These are phyloP conservation scores for Cystofilobasidium capitatum DNA, from an alignment of 768 basidiomycete genomes.

Conservation along the genomic window DNA sequence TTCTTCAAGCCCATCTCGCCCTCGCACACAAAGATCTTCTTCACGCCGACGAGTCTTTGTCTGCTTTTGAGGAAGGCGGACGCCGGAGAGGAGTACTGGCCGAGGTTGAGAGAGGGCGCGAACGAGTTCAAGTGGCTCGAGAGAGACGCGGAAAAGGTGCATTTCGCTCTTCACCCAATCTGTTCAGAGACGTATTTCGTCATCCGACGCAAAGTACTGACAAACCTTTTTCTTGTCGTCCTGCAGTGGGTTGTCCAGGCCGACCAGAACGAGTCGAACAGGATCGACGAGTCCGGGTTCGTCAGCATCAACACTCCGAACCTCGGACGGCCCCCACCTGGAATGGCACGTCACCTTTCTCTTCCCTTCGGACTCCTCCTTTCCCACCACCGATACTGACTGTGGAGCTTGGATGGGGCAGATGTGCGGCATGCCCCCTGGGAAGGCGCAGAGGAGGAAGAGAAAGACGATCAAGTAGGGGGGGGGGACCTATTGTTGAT, in stretches of 20 bases:
- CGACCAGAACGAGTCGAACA: not conserved
- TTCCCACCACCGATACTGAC: not conserved
- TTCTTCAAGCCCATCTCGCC: not conserved
- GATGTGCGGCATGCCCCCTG: not conserved
- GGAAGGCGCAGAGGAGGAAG: not conserved
- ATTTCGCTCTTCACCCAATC: not conserved
- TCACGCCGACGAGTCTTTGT: not conserved
- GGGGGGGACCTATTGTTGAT: too few species aligned
- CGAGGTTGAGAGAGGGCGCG: not conserved
- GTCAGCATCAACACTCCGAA: not conserved
- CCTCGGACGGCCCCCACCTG: not conserved
- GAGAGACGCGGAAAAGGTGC: not conserved
- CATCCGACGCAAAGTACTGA: not conserved
- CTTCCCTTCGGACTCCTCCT: not conserved
- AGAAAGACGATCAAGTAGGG: not conserved
- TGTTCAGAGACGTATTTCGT: not conserved
- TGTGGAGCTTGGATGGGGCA: not conserved
- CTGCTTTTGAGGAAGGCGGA: not conserved
- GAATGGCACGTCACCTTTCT: not conserved
- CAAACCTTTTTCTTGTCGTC: not conserved
- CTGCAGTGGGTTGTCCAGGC: not conserved
- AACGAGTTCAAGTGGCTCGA: not conserved
- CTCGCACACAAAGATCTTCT: not conserved
- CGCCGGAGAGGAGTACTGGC: not conserved
- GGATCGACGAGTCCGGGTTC: not conserved